Percentiles rank a stretch among this genome's conserved stretches.
phyloP scores from a whole-genome alignment of 169 alveolate genomes.

The Besnoitia besnoiti region DNA sequence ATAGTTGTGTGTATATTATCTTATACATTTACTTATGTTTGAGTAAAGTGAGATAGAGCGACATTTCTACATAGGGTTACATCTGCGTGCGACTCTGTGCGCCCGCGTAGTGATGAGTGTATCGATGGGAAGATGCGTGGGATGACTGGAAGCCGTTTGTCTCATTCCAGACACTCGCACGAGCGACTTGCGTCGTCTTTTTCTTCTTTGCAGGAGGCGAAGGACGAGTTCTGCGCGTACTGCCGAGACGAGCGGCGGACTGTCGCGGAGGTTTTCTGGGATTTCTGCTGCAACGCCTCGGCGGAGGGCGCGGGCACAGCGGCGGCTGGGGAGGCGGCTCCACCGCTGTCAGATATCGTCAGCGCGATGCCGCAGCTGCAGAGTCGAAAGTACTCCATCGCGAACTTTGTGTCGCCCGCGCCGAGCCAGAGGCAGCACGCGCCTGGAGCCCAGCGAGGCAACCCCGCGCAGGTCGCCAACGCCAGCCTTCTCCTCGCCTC shows the following conservation, averaged over 20 bases:
- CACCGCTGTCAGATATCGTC: conserved; percentile 78
- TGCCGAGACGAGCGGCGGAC: conserved; percentile 80
- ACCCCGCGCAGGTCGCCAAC: background rate
- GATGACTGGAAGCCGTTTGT: no score
- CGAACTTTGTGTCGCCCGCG: conserved; percentile 46
- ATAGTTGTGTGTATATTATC: no score
- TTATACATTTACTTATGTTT: no score
- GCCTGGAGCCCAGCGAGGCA: background rate
- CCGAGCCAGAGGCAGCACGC: background rate
- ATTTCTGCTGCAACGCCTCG: conserved; percentile 71
- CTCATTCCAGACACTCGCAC: no score
- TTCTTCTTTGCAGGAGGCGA: conserved; percentile 73
- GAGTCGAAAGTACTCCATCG: conserved; percentile 76
- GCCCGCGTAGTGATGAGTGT: no score
- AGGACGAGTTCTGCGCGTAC: conserved; percentile 80
- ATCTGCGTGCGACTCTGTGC: no score
- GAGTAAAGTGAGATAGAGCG: no score
- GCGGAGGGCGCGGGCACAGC: background rate
- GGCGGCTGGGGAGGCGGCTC: background rate
- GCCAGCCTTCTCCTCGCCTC: background rate
- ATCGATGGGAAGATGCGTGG: no score
- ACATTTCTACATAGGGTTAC: no score
- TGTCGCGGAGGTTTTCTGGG: conserved; percentile 79
- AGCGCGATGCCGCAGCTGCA: conserved; percentile 71
- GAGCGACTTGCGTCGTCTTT: no score